These are phyloP conservation scores for Copromyces sp. DNA, from an alignment of 495 filamentous ascomycete genomes.

Conservation along the genomic window DNA sequence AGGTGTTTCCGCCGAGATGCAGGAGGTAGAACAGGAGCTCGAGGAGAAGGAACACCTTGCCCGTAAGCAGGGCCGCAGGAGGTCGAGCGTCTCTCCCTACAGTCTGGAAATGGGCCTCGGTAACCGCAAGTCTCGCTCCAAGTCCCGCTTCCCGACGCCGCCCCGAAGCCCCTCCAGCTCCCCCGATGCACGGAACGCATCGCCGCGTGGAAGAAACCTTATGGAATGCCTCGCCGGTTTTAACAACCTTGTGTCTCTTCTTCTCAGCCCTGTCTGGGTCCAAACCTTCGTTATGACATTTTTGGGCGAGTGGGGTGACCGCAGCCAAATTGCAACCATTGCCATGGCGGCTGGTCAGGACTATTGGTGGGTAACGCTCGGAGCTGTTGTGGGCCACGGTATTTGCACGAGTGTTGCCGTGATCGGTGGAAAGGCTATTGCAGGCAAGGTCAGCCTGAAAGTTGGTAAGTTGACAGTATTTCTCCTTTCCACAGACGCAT, in stretches of 20 bases:
- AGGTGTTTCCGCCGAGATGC: constrained; percentile 90
- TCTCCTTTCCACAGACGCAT: neutral
- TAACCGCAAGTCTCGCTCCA: constrained; percentile 46
- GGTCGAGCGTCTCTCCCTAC: constrained; percentile 52
- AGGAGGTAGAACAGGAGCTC: constrained; percentile 89
- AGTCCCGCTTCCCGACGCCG: constrained; percentile 49
- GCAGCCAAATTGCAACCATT: constrained; percentile 96
- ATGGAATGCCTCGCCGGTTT: constrained; percentile 46
- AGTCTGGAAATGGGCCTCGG: constrained; percentile 53
- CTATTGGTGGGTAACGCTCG: constrained; percentile 97
- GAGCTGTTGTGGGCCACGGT: constrained; percentile 77
- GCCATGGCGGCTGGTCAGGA: constrained; percentile 98
- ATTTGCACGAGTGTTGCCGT: constrained; percentile 91
- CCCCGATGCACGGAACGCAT: constrained; percentile 38
- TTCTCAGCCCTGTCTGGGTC: constrained; percentile 93
- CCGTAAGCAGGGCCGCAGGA: constrained; percentile 41
- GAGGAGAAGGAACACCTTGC: constrained; percentile 80
- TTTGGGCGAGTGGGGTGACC: constrained; percentile 94
- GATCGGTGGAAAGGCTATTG: constrained; percentile 82
- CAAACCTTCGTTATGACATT: constrained; percentile 99
- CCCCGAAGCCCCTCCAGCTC: constrained; percentile 50
- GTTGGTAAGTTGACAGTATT: constrained; percentile 62
- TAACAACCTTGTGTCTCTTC: constrained; percentile 74
- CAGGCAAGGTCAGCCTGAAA: constrained; percentile 87
- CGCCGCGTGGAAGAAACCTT: constrained; percentile 26